Evolutionary conservation across 139 green algal genomes (phyloP).

Genomic region (Picochlorum sp.): DNA sequence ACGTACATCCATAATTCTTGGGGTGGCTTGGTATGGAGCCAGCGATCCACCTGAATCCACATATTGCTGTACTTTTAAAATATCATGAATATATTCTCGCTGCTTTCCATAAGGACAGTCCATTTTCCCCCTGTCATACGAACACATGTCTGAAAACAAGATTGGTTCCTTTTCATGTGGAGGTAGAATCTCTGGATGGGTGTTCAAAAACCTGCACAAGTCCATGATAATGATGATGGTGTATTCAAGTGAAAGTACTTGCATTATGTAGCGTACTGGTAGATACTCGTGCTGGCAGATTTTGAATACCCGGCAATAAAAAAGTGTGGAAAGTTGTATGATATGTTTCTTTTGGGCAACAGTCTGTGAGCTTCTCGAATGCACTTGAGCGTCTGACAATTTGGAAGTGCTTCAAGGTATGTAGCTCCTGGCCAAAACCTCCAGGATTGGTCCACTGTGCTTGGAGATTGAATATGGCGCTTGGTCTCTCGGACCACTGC

Average conservation of each 20-base stretch:
- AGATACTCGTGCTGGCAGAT: background rate
- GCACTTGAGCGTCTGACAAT: conserved; percentile 16
- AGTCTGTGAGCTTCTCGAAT: conserved; percentile 13
- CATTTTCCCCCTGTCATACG: background rate
- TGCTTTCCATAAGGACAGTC: conserved; percentile 1
- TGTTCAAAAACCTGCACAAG: conserved; percentile 1
- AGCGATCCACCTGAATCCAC: background rate
- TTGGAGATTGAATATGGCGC: too few species aligned
- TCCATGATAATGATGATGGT: background rate
- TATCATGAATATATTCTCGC: background rate
- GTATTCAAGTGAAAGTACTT: background rate
- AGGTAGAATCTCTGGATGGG: background rate
- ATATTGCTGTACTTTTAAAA: background rate
- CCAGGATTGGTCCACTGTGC: background rate
- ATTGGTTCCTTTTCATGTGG: background rate
- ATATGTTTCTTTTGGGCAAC: conserved; percentile 2
- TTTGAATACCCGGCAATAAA: conserved; percentile 3
- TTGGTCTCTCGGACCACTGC: too few species aligned
- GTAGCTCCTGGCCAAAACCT: conserved; percentile 5
- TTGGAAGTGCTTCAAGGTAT: conserved; percentile 1
- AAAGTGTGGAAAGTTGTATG: conserved; percentile 14
- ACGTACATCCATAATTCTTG: background rate
- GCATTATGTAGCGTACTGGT: background rate
- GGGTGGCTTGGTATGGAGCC: background rate
- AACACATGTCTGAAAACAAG: background rate